Evolutionary conservation across 495 filamentous ascomycete species (phyloP).

Genomic region (Xylaria venustula): DNA sequence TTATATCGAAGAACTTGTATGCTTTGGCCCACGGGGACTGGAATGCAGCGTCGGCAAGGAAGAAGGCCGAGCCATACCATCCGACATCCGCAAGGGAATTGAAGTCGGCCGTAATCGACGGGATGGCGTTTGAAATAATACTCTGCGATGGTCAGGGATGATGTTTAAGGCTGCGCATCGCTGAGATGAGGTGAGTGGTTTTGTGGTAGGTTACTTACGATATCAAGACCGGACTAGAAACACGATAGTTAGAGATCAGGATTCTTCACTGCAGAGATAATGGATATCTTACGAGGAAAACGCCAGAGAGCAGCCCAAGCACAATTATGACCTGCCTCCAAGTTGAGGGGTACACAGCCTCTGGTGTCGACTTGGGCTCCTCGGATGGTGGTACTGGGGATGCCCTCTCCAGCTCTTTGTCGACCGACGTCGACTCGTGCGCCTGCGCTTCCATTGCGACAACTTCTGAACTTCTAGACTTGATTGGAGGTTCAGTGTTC

Average conservation of each 20-base stretch:
- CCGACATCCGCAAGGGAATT: conserved; percentile 43
- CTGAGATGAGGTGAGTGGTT: neutral
- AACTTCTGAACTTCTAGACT: too few species aligned
- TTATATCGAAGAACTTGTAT: conserved; percentile 55
- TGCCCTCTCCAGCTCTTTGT: too few species aligned
- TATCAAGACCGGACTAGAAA: neutral
- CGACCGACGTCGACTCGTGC: too few species aligned
- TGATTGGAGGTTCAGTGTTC: too few species aligned
- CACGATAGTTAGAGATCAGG: neutral
- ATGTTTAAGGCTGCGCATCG: neutral
- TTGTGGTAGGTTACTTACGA: neutral
- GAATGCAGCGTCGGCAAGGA: conserved; percentile 53
- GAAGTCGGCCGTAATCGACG: conserved; percentile 50
- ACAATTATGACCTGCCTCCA: too few species aligned
- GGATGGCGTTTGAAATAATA: conserved; percentile 42
- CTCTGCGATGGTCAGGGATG: neutral
- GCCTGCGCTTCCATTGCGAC: too few species aligned
- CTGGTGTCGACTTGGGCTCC: too few species aligned
- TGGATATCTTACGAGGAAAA: too few species aligned
- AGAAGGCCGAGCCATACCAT: conserved; percentile 58
- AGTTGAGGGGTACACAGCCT: too few species aligned
- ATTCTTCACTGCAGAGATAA: too few species aligned
- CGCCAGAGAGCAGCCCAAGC: too few species aligned
- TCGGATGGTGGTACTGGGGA: too few species aligned
- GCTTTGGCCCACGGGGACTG: conserved; percentile 53